These are phyloP conservation scores for Sclerotiophoma versabilis DNA, from an alignment of 2,329 filamentous ascomycete species.

Conservation along the genomic window DNA sequence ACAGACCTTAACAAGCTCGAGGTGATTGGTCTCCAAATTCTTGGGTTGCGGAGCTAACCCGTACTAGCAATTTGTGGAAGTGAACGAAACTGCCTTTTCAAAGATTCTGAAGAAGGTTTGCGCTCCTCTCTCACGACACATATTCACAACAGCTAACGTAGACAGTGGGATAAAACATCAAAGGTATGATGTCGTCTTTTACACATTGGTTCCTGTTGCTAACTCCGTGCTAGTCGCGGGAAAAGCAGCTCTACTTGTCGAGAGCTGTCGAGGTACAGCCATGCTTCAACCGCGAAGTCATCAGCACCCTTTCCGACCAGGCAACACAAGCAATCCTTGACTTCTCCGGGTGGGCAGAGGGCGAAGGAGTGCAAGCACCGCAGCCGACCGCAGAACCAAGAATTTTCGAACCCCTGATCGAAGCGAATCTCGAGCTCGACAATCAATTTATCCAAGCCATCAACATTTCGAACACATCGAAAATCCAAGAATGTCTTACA, in stretches of 20 bases:
- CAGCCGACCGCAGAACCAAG: slow-evolving; percentile 40
- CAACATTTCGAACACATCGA: slow-evolving; percentile 78
- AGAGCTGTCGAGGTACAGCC: slow-evolving; percentile 96
- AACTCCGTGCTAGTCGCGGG: slow-evolving; percentile 72
- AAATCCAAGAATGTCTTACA: slow-evolving; percentile 79
- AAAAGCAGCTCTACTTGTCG: slow-evolving; percentile 96
- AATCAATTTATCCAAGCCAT: slow-evolving; percentile 87
- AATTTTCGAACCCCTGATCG: slow-evolving; percentile 40
- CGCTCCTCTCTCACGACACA: neutral
- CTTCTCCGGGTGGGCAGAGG: slow-evolving; percentile 95
- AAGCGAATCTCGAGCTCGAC: slow-evolving; percentile 89
- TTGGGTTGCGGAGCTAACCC: slow-evolving; percentile 34
- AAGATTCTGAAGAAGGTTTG: slow-evolving; percentile 95
- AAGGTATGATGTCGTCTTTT: slow-evolving; percentile 64
- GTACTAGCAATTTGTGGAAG: slow-evolving; percentile 88
- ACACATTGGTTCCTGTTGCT: slow-evolving; percentile 36
- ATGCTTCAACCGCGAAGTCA: slow-evolving; percentile 96
- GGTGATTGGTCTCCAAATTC: slow-evolving; percentile 50
- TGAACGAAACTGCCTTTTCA: slow-evolving; percentile 96
- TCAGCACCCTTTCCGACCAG: slow-evolving; percentile 95
- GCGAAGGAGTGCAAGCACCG: slow-evolving; percentile 83
- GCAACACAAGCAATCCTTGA: slow-evolving; percentile 96
- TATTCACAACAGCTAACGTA: slow-evolving; percentile 44
- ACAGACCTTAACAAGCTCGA: slow-evolving; percentile 95
- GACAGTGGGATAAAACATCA: slow-evolving; percentile 95